These are phyloP conservation scores for Entomortierella beljakovae DNA, from an alignment of 192 early-diverging fungal genomes.

Conservation along the genomic window DNA sequence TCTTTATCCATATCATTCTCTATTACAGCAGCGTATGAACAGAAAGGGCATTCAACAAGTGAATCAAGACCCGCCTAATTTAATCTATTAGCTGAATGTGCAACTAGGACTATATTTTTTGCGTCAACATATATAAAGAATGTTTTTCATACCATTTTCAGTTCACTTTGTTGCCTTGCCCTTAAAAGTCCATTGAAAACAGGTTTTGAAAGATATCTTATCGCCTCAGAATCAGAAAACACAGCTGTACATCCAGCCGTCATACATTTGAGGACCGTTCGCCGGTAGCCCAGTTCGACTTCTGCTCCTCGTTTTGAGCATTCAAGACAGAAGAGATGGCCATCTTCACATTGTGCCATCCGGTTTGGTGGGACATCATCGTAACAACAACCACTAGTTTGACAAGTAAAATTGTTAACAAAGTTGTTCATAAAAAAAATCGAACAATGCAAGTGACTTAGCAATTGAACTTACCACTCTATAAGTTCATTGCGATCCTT, in stretches of 20 bases:
- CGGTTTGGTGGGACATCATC: conserved; percentile 53
- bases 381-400: conserved; percentile 62
- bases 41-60: conserved; percentile 60
- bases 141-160: conserved; percentile 55
- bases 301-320: conserved; percentile 65
- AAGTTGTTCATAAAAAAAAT: neutral
- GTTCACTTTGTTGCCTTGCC: conserved; percentile 58
- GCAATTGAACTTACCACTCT: conserved; percentile 28
- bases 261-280: conserved; percentile 62
- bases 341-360: conserved; percentile 65
- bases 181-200: conserved; percentile 56
- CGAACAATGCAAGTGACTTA: neutral
- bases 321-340: conserved; percentile 65
- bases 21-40: conserved; percentile 55
- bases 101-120: too few relatives aligned
- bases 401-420: neutral
- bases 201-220: conserved; percentile 48
- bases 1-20: conserved; percentile 59
- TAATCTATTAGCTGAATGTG: too few relatives aligned
- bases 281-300: conserved; percentile 57
- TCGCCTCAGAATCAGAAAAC: conserved; percentile 56
- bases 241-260: conserved; percentile 54
- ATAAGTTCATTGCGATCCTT: conserved; percentile 15
- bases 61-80: conserved; percentile 54
- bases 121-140: too few relatives aligned